These are phyloP conservation scores for Vitis hybrid DNA, from an alignment of 177 flowering plant genomes.

Conservation along the genomic window DNA sequence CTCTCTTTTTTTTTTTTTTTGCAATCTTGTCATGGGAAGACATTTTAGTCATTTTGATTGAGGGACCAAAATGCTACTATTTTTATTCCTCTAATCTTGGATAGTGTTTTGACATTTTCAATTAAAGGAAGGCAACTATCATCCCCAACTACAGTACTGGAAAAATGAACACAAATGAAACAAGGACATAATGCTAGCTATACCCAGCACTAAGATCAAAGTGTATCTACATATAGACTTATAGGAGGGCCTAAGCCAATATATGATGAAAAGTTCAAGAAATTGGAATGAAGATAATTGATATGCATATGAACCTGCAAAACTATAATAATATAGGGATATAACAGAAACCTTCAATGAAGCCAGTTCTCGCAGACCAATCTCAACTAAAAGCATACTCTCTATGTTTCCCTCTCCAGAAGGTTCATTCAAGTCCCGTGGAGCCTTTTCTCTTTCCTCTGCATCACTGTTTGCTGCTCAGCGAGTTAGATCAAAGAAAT, in stretches of 20 bases:
- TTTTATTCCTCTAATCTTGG: no score
- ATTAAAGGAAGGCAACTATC: not conserved
- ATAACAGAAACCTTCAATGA: conserved; percentile 64
- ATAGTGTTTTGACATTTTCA: not conserved
- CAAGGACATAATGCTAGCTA: not conserved
- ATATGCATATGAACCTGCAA: not conserved
- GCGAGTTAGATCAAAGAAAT: conserved; percentile 6
- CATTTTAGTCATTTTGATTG: no score
- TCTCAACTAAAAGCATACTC: conserved; percentile 89
- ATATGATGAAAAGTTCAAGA: not conserved
- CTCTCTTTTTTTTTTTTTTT: no score
- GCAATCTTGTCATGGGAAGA: no score
- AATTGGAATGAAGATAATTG: not conserved
- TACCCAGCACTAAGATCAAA: not conserved
- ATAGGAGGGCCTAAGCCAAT: not conserved
- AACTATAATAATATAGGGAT: conserved; percentile 9
- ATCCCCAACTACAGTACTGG: no score
- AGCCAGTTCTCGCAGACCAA: conserved; percentile 80
- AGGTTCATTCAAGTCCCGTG: conserved; percentile 38
- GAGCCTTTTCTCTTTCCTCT: conserved; percentile 44
- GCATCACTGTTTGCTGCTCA: conserved; percentile 37
- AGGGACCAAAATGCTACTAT: no score
- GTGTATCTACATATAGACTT: not conserved
- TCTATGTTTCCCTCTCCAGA: conserved; percentile 71
- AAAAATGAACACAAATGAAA: not conserved